Conservation (phyloP, 2,329 filamentous ascomycete species). For the Aspergillus brunneoviolaceus region DNA sequence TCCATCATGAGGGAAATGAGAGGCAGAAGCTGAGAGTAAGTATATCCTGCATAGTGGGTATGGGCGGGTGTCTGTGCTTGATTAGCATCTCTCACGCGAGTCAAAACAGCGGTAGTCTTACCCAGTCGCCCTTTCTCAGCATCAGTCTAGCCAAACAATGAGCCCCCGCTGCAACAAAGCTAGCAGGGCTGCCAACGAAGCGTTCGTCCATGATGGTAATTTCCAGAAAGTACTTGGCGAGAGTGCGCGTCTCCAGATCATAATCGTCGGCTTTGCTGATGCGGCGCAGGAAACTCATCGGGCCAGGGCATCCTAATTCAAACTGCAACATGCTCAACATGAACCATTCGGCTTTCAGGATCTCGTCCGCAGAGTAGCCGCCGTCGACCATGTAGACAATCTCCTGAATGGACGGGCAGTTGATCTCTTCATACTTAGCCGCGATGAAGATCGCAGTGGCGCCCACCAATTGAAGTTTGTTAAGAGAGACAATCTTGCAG, state of each 20-base stretch:
- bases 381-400: conserved; percentile 98
- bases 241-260: conserved; percentile 87
- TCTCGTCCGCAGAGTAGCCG: conserved; percentile 85
- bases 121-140: conserved; percentile 89
- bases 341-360: conserved; percentile 94
- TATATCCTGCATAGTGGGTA: conserved; percentile 92
- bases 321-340: conserved; percentile 97
- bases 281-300: conserved; percentile 94
- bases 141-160: conserved; percentile 89
- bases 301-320: conserved; percentile 95
- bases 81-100: conserved; percentile 19
- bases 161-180: conserved; percentile 85
- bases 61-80: conserved; percentile 68
- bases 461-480: conserved; percentile 92
- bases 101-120: conserved; percentile 50
- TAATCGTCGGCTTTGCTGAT: conserved; percentile 99
- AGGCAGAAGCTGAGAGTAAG: conserved; percentile 75
- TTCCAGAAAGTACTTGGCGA: conserved; percentile 97
- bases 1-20: conserved; percentile 77
- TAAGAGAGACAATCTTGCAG: conserved; percentile 88
- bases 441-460: conserved; percentile 95
- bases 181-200: conserved; percentile 87
- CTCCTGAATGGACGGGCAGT: conserved; percentile 90
- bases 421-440: conserved; percentile 98
- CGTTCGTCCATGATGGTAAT: conserved; percentile 97